phyloP scores from a whole-genome alignment of 306 rosid species.

The Aeschynomene evenia region DNA sequence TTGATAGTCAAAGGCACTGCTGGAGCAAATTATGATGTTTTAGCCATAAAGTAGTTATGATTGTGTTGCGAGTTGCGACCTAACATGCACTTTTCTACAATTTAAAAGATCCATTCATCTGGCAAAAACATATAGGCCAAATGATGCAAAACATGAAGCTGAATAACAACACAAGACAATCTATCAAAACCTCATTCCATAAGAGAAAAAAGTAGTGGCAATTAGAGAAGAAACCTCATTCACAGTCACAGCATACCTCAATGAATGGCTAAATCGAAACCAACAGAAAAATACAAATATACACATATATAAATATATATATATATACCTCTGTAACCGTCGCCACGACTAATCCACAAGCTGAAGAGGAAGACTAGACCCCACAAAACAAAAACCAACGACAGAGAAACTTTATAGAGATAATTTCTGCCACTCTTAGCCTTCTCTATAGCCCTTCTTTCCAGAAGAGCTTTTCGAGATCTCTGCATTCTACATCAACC shows the following conservation, averaged over 20 bases:
- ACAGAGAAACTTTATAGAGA: slow-evolving; percentile 67
- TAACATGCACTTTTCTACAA: neutral
- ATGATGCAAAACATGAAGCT: neutral
- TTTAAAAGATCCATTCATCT: slow-evolving; percentile 4
- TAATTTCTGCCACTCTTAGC: slow-evolving; percentile 45
- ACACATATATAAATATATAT: too few species aligned
- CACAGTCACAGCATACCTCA: slow-evolving; percentile 38
- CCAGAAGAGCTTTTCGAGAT: slow-evolving; percentile 74
- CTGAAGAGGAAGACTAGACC: slow-evolving; percentile 72
- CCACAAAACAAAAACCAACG: slow-evolving; percentile 78
- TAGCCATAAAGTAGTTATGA: neutral
- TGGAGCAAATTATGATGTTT: neutral
- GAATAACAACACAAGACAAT: slow-evolving; percentile 12
- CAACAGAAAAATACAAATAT: neutral
- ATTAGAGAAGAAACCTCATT: slow-evolving; percentile 11
- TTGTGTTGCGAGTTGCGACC: too few species aligned
- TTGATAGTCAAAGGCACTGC: slow-evolving; percentile 2
- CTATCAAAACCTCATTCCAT: slow-evolving; percentile 7
- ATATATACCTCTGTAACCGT: slow-evolving; percentile 65
- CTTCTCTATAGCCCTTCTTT: slow-evolving; percentile 64
- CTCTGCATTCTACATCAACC: slow-evolving; percentile 87
- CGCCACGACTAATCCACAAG: slow-evolving; percentile 71
- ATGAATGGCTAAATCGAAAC: neutral
- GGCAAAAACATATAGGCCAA: neutral
- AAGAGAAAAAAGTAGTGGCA: neutral